These are phyloP conservation scores for Nicotiana paniculata DNA, from an alignment of 257 asterid genomes.

Conservation along the genomic window DNA sequence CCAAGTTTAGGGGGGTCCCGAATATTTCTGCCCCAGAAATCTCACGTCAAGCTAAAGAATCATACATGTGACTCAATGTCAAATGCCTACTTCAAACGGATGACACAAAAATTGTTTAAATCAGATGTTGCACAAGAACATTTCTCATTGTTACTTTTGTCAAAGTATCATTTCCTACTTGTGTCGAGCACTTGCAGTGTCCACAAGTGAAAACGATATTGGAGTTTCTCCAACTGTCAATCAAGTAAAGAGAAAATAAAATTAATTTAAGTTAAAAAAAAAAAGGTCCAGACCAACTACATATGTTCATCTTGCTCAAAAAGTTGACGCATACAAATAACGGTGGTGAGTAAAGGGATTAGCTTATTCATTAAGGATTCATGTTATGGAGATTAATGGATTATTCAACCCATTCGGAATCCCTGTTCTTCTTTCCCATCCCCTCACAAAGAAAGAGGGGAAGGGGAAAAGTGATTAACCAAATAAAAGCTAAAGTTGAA, in stretches of 20 bases:
- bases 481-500: background rate
- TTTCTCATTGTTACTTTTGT: background rate
- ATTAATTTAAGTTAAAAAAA: background rate
- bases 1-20: too few relatives aligned
- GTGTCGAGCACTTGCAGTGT: background rate
- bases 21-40: background rate
- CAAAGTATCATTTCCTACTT: background rate
- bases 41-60: background rate
- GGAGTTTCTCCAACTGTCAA: background rate
- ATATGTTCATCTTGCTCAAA: background rate
- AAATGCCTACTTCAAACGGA: background rate
- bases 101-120: background rate
- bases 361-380: background rate
- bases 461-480: background rate
- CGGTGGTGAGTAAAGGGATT: background rate
- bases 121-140: background rate
- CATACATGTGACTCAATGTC: background rate
- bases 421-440: background rate
- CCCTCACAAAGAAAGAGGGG: background rate
- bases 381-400: background rate
- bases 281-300: background rate
- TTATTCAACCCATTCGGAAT: background rate
- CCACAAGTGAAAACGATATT: background rate
- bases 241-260: background rate
- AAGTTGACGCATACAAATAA: background rate